Conservation (phyloP, 257 asterid genomes). For the Cinchona pubescens region DNA sequence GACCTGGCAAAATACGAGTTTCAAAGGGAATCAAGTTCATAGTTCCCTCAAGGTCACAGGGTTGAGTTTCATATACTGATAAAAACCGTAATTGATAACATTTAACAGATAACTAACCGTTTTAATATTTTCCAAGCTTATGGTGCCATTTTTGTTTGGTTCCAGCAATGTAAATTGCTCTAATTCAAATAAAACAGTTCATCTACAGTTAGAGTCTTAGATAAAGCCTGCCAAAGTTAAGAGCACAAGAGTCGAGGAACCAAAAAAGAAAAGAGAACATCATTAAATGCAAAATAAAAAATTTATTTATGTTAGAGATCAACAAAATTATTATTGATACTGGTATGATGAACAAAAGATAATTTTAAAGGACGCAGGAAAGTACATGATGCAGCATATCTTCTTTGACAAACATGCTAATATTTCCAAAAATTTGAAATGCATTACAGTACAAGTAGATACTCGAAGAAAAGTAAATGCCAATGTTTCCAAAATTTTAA, state of each 20-base stretch:
- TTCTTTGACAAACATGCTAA: too few species aligned
- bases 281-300: background rate
- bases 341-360: background rate
- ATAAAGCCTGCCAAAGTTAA: constrained; percentile 39
- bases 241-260: constrained; percentile 6
- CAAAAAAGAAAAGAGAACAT: background rate
- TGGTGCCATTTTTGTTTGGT: constrained; percentile 53
- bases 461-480: background rate
- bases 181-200: constrained; percentile 47
- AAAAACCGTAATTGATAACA: background rate
- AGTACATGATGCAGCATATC: too few species aligned
- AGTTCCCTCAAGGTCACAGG: background rate
- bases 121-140: constrained; percentile 42
- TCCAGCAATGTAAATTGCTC: constrained; percentile 48
- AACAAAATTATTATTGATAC: background rate
- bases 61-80: background rate
- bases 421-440: too few species aligned
- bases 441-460: background rate
- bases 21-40: constrained; percentile 2
- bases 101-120: constrained; percentile 25
- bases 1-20: constrained; percentile 48
- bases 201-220: constrained; percentile 51
- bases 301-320: too few species aligned
- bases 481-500: background rate
- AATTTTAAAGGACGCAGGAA: background rate